Evolutionary conservation across 2,329 filamentous ascomycete genomes (phyloP).

Genomic region (Dothistroma pini): DNA sequence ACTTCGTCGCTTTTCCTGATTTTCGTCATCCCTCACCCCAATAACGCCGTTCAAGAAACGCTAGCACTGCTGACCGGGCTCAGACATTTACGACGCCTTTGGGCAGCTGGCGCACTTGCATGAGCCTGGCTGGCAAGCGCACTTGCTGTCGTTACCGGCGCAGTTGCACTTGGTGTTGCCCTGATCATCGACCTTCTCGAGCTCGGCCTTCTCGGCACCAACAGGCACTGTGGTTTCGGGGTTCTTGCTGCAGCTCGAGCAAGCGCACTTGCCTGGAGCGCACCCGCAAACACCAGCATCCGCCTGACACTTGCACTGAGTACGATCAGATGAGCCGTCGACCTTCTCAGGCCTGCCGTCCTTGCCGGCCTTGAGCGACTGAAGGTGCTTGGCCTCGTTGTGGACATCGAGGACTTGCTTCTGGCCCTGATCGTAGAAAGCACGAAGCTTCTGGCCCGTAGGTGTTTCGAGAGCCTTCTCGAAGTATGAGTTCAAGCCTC

Average conservation of each 20-base stretch:
- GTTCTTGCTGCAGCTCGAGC: constrained; percentile 47
- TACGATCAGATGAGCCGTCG: constrained; percentile 38
- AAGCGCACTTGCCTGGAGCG: constrained; percentile 45
- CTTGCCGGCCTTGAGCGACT: constrained; percentile 72
- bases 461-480: constrained; percentile 87
- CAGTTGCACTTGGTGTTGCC: constrained; percentile 52
- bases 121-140: constrained; percentile 46
- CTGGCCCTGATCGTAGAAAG: constrained; percentile 80
- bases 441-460: constrained; percentile 79
- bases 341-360: constrained; percentile 41
- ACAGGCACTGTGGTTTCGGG: constrained; percentile 32
- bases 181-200: constrained; percentile 44
- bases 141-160: constrained; percentile 42
- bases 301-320: constrained; percentile 46
- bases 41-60: not conserved
- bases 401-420: constrained; percentile 95
- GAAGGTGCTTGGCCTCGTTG: constrained; percentile 80
- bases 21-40: not conserved
- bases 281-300: constrained; percentile 42
- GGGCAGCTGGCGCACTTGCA: constrained; percentile 48
- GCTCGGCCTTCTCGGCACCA: constrained; percentile 33
- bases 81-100: constrained; percentile 35
- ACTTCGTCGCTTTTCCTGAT: not conserved
- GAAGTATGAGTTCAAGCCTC: constrained; percentile 80
- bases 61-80: not conserved